These are phyloP conservation scores for Dactylellina drechsleri DNA, from an alignment of 2,329 filamentous ascomycete species.

Conservation along the genomic window DNA sequence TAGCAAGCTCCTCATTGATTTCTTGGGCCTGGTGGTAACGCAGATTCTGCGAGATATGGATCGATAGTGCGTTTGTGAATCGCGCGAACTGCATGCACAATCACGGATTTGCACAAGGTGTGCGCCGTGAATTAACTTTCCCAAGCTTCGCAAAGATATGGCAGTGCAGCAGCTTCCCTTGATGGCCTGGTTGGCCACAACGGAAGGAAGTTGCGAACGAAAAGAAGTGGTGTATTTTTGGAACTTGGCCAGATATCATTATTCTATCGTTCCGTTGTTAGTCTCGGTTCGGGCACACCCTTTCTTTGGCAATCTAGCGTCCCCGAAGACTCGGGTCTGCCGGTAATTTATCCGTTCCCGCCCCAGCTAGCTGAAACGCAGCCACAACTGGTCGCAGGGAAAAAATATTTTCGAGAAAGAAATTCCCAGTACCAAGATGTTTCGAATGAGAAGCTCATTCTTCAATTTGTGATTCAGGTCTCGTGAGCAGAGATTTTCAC, in stretches of 20 bases:
- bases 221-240: constrained; percentile 39
- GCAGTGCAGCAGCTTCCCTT: constrained; percentile 48
- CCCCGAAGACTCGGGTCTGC: constrained; percentile 40
- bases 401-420: constrained; percentile 39
- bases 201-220: constrained; percentile 29
- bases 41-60: constrained; percentile 50
- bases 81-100: constrained; percentile 39
- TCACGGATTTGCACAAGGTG: constrained; percentile 37
- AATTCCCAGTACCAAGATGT: neutral
- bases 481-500: constrained; percentile 26
- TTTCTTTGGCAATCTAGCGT: constrained; percentile 11
- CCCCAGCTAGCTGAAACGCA: constrained; percentile 49
- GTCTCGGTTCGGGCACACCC: constrained; percentile 26
- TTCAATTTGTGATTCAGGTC: constrained; percentile 28
- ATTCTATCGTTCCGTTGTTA: constrained; percentile 21
- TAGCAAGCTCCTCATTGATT: constrained; percentile 30
- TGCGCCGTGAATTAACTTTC: constrained; percentile 17
- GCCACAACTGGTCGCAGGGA: constrained; percentile 23
- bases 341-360: constrained; percentile 55
- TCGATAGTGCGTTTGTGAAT: constrained; percentile 48
- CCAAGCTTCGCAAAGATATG: constrained; percentile 23
- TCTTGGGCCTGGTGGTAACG: constrained; percentile 29
- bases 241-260: constrained; percentile 15
- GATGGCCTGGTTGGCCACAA: constrained; percentile 9
- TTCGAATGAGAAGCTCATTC: constrained; percentile 24